A percentile compares a stretch with the other conserved stretches of the same genome.
Evolutionary conservation across 768 basidiomycete genomes (phyloP).

Genomic region (Boletus vinaceobasis): DNA sequence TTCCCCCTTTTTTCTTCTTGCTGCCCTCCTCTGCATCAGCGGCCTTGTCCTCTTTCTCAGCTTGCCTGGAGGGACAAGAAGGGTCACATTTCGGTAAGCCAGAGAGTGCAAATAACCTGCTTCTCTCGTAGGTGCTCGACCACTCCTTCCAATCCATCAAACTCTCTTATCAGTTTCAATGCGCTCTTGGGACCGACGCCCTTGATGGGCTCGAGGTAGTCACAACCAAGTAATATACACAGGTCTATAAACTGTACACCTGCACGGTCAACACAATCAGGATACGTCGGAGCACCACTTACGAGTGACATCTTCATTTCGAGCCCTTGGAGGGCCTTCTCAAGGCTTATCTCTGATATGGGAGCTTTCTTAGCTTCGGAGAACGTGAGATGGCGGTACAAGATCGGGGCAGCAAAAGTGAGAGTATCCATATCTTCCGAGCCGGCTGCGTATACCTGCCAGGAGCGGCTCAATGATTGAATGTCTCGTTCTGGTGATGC

Average conservation of each 20-base stretch:
- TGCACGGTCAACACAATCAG: background rate
- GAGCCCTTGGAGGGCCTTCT: slow-evolving; percentile 81
- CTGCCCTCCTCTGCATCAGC: slow-evolving; percentile 39
- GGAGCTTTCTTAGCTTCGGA: slow-evolving; percentile 97
- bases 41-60: slow-evolving; percentile 43
- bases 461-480: background rate
- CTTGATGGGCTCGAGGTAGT: slow-evolving; percentile 98
- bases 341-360: slow-evolving; percentile 86
- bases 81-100: background rate
- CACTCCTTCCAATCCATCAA: slow-evolving; percentile 67
- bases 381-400: slow-evolving; percentile 95
- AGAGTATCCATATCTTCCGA: slow-evolving; percentile 99
- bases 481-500: background rate
- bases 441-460: slow-evolving; percentile 91
- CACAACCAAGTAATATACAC: slow-evolving; percentile 94
- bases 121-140: slow-evolving; percentile 78
- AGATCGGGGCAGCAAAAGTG: slow-evolving; percentile 88
- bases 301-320: slow-evolving; percentile 92
- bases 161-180: slow-evolving; percentile 85
- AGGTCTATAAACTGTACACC: slow-evolving; percentile 83
- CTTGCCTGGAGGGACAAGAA: slow-evolving; percentile 22
- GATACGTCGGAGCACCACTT: background rate
- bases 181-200: slow-evolving; percentile 96
- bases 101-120: slow-evolving; percentile 34
- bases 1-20: slow-evolving; percentile 62